Evolutionary conservation across 768 basidiomycete genomes (phyloP), one percentile per base, ranked within the genome.

Genomic region (Leucosporidium creatinivorum): DNA sequence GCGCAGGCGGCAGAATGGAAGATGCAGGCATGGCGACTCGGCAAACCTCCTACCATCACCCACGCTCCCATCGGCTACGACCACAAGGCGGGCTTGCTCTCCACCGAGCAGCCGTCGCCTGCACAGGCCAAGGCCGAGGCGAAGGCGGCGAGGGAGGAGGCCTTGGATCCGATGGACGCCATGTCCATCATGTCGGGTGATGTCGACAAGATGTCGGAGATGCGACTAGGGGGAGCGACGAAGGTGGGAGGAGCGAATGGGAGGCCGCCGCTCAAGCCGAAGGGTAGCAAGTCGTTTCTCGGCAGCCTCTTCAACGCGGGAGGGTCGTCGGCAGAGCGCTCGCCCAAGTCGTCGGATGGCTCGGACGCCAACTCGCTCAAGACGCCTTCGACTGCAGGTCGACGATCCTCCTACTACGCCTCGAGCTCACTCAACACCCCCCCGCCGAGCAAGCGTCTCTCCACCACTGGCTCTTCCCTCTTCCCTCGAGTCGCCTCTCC

Each of bases 1-100:
- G 94, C 93, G 0, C 93, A 94, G 77, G 90, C 92, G 6, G 94
- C 94, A 0, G 94, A 99, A 76, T 97, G 93, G 93, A 91, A 89
- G 57, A 61, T 98, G 55, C 92, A 96, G 75, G 89, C 90, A 0
- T 98, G 93, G 90, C 90, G 91, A 87, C 84, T 99, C 36, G 96
- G 94, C 70, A 97, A 97, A 75, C 90, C 91, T 23, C 93, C 93
- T 15, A 86, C 87, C 2, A 81, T 91, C 13, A 54, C 9, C 25
- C 33, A 26, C 25, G 52, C 25, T 4, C 36, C 36, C 19, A 28
- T 59, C 44, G 58, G 44, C 7, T 59, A 59, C 58, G 36, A 59
- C 58, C 39, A 59, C 26, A 26, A 44, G 13, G 58, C 58, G 8
- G 58, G 39, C 9, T 25, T 55, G 25, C 54, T 55, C 26, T n/a